phyloP scores from a whole-genome alignment of 2,329 filamentous ascomycete genomes.

The Zopfia rhizophila region DNA sequence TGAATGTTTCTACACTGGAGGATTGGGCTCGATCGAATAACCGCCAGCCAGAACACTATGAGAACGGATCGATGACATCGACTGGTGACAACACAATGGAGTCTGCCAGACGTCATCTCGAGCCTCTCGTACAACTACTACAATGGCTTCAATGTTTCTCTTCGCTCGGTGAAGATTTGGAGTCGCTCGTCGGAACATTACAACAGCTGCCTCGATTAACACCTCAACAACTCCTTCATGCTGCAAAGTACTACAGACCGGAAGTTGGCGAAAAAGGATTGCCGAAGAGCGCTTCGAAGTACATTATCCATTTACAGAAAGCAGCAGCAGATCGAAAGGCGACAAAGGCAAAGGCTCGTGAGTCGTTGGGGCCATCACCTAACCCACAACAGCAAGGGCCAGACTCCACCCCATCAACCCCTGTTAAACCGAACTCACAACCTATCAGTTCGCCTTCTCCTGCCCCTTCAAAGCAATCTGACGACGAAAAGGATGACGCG shows the following conservation, averaged over 20 bases:
- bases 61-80: constrained; percentile 86
- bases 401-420: constrained; percentile 44
- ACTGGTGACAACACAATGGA: constrained; percentile 90
- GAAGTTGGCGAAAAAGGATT: constrained; percentile 96
- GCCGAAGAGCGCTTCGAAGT: constrained; percentile 87
- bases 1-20: constrained; percentile 95
- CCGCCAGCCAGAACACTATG: constrained; percentile 92
- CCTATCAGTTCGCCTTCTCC: constrained; percentile 40
- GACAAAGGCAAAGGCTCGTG: constrained; percentile 27
- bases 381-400: constrained; percentile 48
- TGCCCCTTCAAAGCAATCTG: constrained; percentile 45
- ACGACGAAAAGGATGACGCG: constrained; percentile 71
- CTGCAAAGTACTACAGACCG: constrained; percentile 90
- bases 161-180: constrained; percentile 87
- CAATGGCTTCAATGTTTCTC: constrained; percentile 99
- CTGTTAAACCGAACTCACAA: constrained; percentile 38
- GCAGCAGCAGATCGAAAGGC: constrained; percentile 67
- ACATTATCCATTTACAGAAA: constrained; percentile 81
- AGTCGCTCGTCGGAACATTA: constrained; percentile 86
- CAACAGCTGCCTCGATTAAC: constrained; percentile 87
- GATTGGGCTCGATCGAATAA: constrained; percentile 97
- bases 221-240: constrained; percentile 88
- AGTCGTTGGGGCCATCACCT: constrained; percentile 29
- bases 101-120: constrained; percentile 82
- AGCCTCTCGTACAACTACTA: constrained; percentile 89